Evolutionary conservation across 306 rosid species (phyloP).

Genomic region (Sophora flavescens): DNA sequence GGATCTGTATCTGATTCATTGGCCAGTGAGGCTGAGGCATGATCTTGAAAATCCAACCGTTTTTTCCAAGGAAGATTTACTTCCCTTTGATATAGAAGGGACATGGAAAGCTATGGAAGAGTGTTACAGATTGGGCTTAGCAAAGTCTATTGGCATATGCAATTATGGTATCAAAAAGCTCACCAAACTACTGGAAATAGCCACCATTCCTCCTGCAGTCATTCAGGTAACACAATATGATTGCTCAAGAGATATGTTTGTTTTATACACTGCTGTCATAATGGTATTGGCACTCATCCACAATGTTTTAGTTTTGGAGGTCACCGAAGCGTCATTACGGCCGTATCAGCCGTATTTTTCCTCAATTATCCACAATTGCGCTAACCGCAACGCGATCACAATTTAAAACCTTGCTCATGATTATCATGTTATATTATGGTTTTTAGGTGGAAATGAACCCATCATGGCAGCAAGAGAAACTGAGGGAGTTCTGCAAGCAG

Average conservation of each 20-base stretch:
- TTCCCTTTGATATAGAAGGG: conserved; percentile 65
- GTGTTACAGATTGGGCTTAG: conserved; percentile 57
- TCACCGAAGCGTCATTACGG: too few relatives aligned
- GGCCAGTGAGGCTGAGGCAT: conserved; percentile 62
- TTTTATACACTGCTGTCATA: background rate
- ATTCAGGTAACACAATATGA: conserved; percentile 50
- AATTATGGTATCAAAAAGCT: conserved; percentile 57
- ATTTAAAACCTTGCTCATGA: too few relatives aligned
- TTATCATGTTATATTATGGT: conserved; percentile 21
- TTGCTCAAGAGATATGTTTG: conserved; percentile 8
- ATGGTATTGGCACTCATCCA: background rate
- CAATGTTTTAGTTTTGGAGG: too few relatives aligned
- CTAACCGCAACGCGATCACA: too few relatives aligned
- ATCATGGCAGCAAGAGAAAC: conserved; percentile 61
- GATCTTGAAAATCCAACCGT: conserved; percentile 45
- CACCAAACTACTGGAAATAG: conserved; percentile 49
- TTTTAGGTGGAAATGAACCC: conserved; percentile 62
- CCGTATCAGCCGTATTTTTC: too few relatives aligned
- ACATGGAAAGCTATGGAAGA: conserved; percentile 68
- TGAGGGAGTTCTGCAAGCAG: conserved; percentile 54
- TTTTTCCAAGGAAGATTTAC: conserved; percentile 53
- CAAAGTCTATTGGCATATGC: conserved; percentile 60
- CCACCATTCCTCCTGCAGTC: conserved; percentile 58
- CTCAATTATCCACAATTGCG: too few relatives aligned
- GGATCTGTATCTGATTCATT: conserved; percentile 63